phyloP scores from a whole-genome alignment of 495 filamentous ascomycete genomes.

The Ramalina intermedia region DNA sequence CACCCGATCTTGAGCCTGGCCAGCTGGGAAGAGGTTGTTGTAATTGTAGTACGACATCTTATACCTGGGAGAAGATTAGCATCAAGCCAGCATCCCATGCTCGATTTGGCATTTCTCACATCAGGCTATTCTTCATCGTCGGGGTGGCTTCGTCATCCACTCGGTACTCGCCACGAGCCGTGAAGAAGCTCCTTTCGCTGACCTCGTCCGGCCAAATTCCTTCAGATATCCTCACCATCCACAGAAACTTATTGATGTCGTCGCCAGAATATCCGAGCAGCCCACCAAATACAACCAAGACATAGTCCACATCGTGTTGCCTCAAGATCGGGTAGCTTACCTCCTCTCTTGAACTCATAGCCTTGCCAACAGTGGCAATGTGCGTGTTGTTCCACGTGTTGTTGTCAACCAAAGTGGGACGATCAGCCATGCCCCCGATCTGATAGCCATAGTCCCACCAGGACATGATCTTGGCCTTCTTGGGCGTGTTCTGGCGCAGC shows the following conservation, averaged over 20 bases:
- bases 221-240: slow-evolving; percentile 99
- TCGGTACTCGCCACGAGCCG: slow-evolving; percentile 83
- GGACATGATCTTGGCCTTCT: slow-evolving; percentile 97
- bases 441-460: slow-evolving; percentile 99
- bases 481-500: slow-evolving; percentile 90
- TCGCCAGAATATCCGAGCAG: slow-evolving; percentile 97
- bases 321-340: slow-evolving; percentile 97
- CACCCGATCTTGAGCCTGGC: slow-evolving; percentile 85
- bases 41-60: slow-evolving; percentile 99
- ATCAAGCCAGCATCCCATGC: background rate
- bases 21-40: slow-evolving; percentile 76
- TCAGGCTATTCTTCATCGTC: slow-evolving; percentile 97
- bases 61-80: slow-evolving; percentile 51
- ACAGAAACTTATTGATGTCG: slow-evolving; percentile 99
- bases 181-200: slow-evolving; percentile 95
- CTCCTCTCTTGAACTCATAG: slow-evolving; percentile 94
- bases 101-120: slow-evolving; percentile 45
- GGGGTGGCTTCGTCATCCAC: slow-evolving; percentile 91
- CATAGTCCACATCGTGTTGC: slow-evolving; percentile 97
- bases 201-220: slow-evolving; percentile 99
- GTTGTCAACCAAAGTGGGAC: slow-evolving; percentile 95
- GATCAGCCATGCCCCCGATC: slow-evolving; percentile 98
- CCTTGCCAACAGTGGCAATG: slow-evolving; percentile 98
- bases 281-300: slow-evolving; percentile 92
- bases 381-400: slow-evolving; percentile 99